phyloP scores from a whole-genome alignment of 2,329 filamentous ascomycete genomes.

The Colletotrichum coccodes region DNA sequence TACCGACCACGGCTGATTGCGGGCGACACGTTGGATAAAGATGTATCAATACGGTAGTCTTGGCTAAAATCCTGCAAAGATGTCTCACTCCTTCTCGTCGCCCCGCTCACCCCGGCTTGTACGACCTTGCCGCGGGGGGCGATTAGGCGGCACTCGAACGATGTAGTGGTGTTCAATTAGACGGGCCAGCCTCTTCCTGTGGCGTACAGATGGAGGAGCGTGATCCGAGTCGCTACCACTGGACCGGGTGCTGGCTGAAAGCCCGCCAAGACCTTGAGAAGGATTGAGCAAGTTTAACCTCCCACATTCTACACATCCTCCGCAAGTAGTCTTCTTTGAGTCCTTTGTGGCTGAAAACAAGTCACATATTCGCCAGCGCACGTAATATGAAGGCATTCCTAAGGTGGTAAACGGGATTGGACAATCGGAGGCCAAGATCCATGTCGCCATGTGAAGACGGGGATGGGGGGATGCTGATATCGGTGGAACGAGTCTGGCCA shows the following conservation, averaged over 20 bases:
- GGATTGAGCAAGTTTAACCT: conserved; percentile 2
- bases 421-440: background rate
- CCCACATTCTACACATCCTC: background rate
- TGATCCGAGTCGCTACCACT: background rate
- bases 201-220: background rate
- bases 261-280: background rate
- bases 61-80: no score
- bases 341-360: background rate
- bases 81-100: no score
- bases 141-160: no score
- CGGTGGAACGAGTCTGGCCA: background rate
- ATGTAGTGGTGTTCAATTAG: background rate
- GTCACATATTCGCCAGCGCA: background rate
- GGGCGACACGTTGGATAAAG: no score
- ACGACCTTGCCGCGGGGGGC: no score
- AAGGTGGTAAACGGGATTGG: background rate
- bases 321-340: background rate
- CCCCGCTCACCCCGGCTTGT: no score
- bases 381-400: background rate
- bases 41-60: no score
- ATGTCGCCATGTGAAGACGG: background rate
- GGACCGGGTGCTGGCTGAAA: background rate
- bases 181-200: background rate
- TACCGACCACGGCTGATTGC: no score
- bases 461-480: background rate